These are phyloP conservation scores for Maudiozyma humilis DNA, from an alignment of 1,139 yeast species.

Conservation along the genomic window DNA sequence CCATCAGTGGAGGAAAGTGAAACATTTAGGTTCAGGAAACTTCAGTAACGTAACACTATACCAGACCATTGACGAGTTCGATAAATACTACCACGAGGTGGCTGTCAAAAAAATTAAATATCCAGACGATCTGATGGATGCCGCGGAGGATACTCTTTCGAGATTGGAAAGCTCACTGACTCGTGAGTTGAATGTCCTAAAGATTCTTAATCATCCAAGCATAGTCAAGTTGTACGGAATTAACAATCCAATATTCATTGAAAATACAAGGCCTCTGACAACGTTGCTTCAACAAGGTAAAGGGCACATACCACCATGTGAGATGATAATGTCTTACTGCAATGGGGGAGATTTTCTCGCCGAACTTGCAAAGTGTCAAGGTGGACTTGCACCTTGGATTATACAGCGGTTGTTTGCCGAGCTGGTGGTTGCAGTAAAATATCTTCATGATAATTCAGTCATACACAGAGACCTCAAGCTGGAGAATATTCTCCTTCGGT, in stretches of 20 bases:
- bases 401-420: slow-evolving; percentile 62
- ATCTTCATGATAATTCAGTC: slow-evolving; percentile 56
- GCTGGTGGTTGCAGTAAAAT: slow-evolving; percentile 57
- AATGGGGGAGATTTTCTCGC: slow-evolving; percentile 78
- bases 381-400: slow-evolving; percentile 37
- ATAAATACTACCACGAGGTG: slow-evolving; percentile 21
- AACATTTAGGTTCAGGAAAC: slow-evolving; percentile 48
- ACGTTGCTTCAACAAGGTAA: slow-evolving; percentile 12
- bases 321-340: slow-evolving; percentile 67
- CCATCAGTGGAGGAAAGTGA: slow-evolving; percentile 28
- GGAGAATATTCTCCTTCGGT: slow-evolving; percentile 62
- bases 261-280: slow-evolving; percentile 23
- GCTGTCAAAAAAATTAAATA: slow-evolving; percentile 34
- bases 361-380: slow-evolving; percentile 39
- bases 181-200: slow-evolving; percentile 66
- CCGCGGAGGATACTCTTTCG: slow-evolving; percentile 35
- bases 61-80: slow-evolving; percentile 21
- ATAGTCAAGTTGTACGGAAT: slow-evolving; percentile 36
- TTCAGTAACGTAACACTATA: slow-evolving; percentile 52
- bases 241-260: slow-evolving; percentile 25
- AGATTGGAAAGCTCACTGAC: slow-evolving; percentile 61
- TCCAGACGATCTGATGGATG: slow-evolving; percentile 20
- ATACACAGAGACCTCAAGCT: slow-evolving; percentile 85
- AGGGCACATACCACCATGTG: slow-evolving; percentile 28
- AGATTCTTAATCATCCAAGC: slow-evolving; percentile 37